Percentiles rank a stretch among this genome's conserved stretches.
Evolutionary conservation across 768 basidiomycete genomes (phyloP).

Genomic region (Kwoniella botswanensis): DNA sequence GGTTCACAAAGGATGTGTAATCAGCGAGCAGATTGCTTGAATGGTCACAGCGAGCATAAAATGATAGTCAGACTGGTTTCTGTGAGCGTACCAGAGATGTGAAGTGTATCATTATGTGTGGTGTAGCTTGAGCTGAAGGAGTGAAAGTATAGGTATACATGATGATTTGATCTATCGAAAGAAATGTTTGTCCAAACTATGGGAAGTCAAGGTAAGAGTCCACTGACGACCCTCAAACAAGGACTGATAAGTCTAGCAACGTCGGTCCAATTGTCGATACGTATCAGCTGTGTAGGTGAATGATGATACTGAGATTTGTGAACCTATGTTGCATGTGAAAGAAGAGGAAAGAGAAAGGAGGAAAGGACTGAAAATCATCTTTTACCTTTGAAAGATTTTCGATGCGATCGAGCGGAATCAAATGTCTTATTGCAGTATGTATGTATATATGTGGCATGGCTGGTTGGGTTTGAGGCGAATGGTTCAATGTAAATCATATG

Average conservation of each 20-base stretch:
- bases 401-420: constrained; percentile 5
- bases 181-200: constrained; percentile 50
- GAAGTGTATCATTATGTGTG: background rate
- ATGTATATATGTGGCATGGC: background rate
- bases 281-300: background rate
- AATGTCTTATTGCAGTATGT: background rate
- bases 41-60: background rate
- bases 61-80: too few relatives aligned
- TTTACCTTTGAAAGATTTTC: background rate
- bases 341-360: constrained; percentile 3
- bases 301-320: background rate
- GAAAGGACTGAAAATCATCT: background rate
- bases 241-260: constrained; percentile 36
- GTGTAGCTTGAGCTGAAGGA: background rate
- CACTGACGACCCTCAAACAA: constrained; percentile 52
- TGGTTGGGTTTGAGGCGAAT: background rate
- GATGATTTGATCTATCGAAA: background rate
- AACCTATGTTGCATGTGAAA: constrained; percentile 1
- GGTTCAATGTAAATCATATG: too few relatives aligned
- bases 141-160: background rate
- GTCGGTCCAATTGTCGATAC: background rate
- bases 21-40: background rate
- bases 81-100: background rate
- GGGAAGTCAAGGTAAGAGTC: constrained; percentile 39
- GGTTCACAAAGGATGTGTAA: background rate